A percentile compares a stretch with the other conserved stretches of the same genome.
Evolutionary conservation across 495 filamentous ascomycete genomes (phyloP).

Genomic region (Astrothelium subdiscretum): DNA sequence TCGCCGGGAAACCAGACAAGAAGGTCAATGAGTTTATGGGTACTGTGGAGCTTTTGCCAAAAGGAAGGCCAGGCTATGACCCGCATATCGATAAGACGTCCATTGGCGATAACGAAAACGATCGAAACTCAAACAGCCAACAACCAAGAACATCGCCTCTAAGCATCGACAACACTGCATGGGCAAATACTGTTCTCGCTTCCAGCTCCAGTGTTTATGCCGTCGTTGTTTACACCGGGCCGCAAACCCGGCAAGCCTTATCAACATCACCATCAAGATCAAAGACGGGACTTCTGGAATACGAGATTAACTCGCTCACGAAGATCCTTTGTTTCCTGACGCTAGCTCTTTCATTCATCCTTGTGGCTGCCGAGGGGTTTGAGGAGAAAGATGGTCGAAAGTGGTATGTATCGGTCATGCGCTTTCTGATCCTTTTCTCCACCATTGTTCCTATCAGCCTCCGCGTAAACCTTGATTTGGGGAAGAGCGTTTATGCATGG

Average conservation of each 20-base stretch:
- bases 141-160: constrained; percentile 52
- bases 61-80: constrained; percentile 14
- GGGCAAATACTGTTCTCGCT: constrained; percentile 95
- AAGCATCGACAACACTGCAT: constrained; percentile 94
- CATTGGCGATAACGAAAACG: neutral
- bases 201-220: constrained; percentile 80
- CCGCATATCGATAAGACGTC: constrained; percentile 10
- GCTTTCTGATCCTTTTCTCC: constrained; percentile 95
- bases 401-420: constrained; percentile 94
- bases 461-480: constrained; percentile 92
- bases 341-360: constrained; percentile 67
- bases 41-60: constrained; percentile 52
- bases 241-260: constrained; percentile 86
- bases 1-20: constrained; percentile 77
- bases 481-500: constrained; percentile 87
- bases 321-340: constrained; percentile 92
- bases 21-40: constrained; percentile 91
- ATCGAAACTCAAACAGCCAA: neutral
- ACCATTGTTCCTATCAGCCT: constrained; percentile 97
- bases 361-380: constrained; percentile 83
- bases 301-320: constrained; percentile 95
- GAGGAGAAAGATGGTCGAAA: constrained; percentile 46
- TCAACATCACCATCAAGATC: constrained; percentile 85
- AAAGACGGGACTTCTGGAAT: constrained; percentile 85
- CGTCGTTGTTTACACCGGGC: constrained; percentile 85